Conservation (phyloP, 148 eudicot genomes). For the Arbutus unedo region DNA sequence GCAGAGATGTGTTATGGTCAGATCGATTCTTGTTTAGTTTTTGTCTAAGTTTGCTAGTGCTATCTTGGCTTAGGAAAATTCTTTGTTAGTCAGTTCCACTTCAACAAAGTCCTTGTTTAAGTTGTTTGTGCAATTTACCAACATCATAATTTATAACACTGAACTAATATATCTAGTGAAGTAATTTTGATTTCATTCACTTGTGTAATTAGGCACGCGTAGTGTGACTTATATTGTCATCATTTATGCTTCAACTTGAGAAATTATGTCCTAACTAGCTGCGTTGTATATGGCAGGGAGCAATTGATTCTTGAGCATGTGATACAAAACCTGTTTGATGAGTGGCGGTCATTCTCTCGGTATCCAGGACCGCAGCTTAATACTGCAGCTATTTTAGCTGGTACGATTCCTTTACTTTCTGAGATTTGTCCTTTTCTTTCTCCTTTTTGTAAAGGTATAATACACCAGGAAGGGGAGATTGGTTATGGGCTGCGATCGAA, state of each 20-base stretch:
- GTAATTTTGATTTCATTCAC: not conserved
- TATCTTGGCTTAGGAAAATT: not conserved
- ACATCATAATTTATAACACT: not conserved
- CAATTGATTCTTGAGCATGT: constrained; percentile 5
- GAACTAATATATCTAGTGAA: not conserved
- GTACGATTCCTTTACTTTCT: not conserved
- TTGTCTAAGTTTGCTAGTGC: not conserved
- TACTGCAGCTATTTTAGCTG: constrained; percentile 3
- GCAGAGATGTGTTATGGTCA: not conserved
- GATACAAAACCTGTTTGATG: constrained; percentile 10
- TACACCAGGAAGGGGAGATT: not conserved
- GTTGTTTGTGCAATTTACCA: not conserved
- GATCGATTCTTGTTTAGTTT: not conserved
- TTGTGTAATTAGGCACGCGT: not conserved
- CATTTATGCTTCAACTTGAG: not conserved
- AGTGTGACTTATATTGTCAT: not conserved
- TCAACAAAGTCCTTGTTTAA: not conserved
- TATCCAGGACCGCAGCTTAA: constrained; percentile 16
- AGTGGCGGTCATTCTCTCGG: constrained; percentile 6
- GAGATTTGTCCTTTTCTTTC: not conserved
- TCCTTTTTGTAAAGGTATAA: not conserved
- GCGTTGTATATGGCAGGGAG: constrained; percentile 4
- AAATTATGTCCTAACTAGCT: not conserved
- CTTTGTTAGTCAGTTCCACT: not conserved
- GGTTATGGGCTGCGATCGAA: not conserved